Percentiles rank a stretch among this genome's conserved stretches.
phyloP scores from a whole-genome alignment of 345 rosid species.

The Aegle marmelos region DNA sequence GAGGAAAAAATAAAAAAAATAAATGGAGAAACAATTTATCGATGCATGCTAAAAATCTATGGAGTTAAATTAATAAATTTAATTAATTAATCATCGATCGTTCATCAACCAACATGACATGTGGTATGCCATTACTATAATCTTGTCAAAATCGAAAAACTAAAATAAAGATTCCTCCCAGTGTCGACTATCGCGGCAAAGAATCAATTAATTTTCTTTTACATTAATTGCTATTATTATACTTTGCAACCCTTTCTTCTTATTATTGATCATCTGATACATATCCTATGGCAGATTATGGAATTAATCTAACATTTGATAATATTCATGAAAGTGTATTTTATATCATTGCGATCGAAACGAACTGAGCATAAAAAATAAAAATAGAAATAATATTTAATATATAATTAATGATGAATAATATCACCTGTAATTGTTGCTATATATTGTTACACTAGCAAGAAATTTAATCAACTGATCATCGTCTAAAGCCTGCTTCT shows the following conservation, averaged over 20 bases:
- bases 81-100: background rate
- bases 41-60: constrained; percentile 6
- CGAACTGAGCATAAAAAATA: background rate
- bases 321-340: background rate
- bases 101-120: constrained; percentile 12
- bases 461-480: background rate
- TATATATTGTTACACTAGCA: background rate
- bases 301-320: background rate
- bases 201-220: background rate
- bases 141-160: constrained; percentile 2
- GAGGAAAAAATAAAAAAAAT: too few species aligned
- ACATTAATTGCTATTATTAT: background rate
- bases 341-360: background rate
- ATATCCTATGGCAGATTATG: background rate
- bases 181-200: background rate
- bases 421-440: constrained; percentile 1
- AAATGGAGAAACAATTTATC: background rate
- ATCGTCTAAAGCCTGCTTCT: background rate
- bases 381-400: background rate
- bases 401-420: background rate
- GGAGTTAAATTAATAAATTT: background rate
- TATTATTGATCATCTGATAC: too few species aligned
- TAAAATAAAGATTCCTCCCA: background rate
- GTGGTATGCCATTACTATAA: constrained; percentile 5
- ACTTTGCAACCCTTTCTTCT: background rate